These are phyloP conservation scores for Candida tallmaniae DNA, from an alignment of 805 yeast genomes.

Conservation along the genomic window DNA sequence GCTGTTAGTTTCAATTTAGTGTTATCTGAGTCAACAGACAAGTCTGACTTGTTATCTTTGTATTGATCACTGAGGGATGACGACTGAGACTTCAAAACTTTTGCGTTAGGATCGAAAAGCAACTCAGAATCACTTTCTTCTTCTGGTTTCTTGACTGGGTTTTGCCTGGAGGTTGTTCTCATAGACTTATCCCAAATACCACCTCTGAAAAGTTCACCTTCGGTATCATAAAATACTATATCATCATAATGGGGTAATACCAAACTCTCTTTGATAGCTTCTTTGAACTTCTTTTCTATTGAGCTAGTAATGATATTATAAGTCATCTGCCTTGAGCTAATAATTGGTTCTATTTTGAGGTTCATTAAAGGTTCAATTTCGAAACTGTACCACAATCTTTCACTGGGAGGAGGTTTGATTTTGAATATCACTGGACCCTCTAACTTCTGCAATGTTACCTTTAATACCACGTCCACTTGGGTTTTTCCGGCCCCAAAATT, in stretches of 20 bases:
- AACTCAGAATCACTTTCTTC: slow-evolving; percentile 2
- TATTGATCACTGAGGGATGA: not conserved
- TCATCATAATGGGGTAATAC: slow-evolving; percentile 92
- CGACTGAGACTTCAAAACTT: slow-evolving; percentile 1
- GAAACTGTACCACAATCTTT: slow-evolving; percentile 87
- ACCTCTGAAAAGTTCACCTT: slow-evolving; percentile 74
- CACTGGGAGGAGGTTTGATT: slow-evolving; percentile 87
- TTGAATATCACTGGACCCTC: slow-evolving; percentile 69
- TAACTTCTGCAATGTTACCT: slow-evolving; percentile 61
- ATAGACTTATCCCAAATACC: slow-evolving; percentile 77
- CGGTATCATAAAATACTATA: slow-evolving; percentile 62
- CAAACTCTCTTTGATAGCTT: slow-evolving; percentile 70
- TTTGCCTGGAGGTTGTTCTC: slow-evolving; percentile 3
- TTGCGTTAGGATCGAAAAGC: slow-evolving; percentile 1
- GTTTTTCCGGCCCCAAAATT: slow-evolving; percentile 65
- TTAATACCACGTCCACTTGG: slow-evolving; percentile 70
- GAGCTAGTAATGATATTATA: slow-evolving; percentile 76
- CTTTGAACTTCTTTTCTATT: slow-evolving; percentile 73
- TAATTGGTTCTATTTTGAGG: slow-evolving; percentile 82
- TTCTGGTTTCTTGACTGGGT: not conserved
- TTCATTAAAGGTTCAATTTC: slow-evolving; percentile 72
- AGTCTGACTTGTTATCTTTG: slow-evolving; percentile 5
- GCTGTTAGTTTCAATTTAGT: slow-evolving; percentile 15
- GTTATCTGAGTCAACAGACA: not conserved
- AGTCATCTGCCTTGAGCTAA: slow-evolving; percentile 76